Conservation (phyloP, 148 eudicot genomes). For the Dysphania ambrosioides region DNA sequence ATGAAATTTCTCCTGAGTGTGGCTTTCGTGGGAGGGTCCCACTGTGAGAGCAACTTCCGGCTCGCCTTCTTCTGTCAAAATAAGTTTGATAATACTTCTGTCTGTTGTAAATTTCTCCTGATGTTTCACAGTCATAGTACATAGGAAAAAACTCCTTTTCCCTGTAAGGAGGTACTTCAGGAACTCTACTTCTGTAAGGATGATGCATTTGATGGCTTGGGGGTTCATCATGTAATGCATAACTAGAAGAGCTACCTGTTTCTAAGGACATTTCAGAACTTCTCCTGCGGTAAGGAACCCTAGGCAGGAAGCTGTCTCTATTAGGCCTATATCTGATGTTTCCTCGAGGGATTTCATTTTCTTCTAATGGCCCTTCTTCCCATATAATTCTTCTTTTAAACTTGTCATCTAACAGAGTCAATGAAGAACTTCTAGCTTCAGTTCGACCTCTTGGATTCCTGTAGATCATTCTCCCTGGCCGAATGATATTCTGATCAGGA, state of each 20-base stretch:
- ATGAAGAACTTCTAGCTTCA: constrained; percentile 22
- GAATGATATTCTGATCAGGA: constrained; percentile 10
- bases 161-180: constrained; percentile 24
- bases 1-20: constrained; percentile 50
- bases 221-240: constrained; percentile 28
- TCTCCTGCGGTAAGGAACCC: constrained; percentile 34
- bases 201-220: constrained; percentile 24
- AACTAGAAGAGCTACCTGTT: constrained; percentile 42
- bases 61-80: constrained; percentile 26
- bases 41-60: constrained; percentile 30
- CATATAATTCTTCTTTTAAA: constrained; percentile 27
- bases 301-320: constrained; percentile 31
- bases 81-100: constrained; percentile 19
- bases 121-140: constrained; percentile 33
- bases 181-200: constrained; percentile 28
- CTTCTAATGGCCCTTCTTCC: constrained; percentile 28
- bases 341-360: constrained; percentile 19
- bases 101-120: constrained; percentile 40
- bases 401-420: constrained; percentile 27
- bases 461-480: background rate
- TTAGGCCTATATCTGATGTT: constrained; percentile 27
- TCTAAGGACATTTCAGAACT: constrained; percentile 33
- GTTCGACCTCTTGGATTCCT: constrained; percentile 27
- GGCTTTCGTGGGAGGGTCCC: constrained; percentile 31
- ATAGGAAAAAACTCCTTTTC: constrained; percentile 36